A percentile compares a stretch with the other conserved stretches of the same genome.
Conservation (phyloP, 73 alveolate species). For the Paramecium octaurelia region DNA sequence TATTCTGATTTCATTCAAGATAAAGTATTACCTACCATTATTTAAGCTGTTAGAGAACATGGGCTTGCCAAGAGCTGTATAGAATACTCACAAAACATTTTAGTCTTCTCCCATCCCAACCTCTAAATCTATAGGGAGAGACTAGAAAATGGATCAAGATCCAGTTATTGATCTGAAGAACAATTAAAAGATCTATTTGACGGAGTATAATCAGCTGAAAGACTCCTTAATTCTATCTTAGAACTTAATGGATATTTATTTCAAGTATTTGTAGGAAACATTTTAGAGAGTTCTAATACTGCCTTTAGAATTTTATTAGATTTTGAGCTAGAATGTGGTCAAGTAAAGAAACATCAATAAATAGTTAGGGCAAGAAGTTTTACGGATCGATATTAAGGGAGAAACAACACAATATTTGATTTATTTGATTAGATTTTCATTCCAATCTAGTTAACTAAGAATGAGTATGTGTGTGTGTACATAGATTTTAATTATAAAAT, state of each 20-base stretch:
- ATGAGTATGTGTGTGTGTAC: background rate
- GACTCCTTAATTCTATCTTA: background rate
- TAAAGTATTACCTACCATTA: background rate
- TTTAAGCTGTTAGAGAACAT: background rate
- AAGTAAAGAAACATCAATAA: background rate
- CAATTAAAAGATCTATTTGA: background rate
- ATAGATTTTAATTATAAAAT: background rate
- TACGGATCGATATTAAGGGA: background rate
- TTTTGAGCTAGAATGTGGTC: background rate
- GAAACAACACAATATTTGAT: background rate
- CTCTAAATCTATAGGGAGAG: background rate
- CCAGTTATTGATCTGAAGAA: background rate
- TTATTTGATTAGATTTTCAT: background rate
- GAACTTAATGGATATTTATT: background rate
- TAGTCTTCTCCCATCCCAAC: background rate
- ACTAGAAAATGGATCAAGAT: background rate
- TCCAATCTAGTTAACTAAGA: background rate
- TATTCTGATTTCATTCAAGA: background rate
- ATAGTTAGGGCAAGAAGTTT: background rate
- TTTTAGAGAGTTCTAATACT: background rate
- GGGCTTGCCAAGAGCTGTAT: background rate
- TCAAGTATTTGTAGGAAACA: background rate
- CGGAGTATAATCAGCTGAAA: background rate
- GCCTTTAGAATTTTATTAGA: background rate
- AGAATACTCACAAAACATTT: background rate